phyloP scores from a whole-genome alignment of 2,329 filamentous ascomycete genomes.

The Xenosphaeropsis pyriputrescens region DNA sequence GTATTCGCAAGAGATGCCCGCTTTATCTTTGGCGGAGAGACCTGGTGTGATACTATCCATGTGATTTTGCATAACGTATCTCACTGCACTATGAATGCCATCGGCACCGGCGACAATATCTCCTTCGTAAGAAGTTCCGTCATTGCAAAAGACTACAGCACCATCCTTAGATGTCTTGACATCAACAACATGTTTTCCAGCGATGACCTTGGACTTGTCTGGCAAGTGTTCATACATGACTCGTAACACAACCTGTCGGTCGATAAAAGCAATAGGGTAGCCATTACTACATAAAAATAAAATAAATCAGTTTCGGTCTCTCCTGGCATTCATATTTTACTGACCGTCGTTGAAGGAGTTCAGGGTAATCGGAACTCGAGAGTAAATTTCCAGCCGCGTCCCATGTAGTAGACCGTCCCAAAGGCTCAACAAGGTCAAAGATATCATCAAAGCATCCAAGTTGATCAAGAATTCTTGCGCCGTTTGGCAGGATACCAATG shows the following conservation, averaged over 20 bases:
- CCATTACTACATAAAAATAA: too few relatives aligned
- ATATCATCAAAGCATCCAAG: not conserved
- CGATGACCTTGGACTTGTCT: conserved; percentile 1
- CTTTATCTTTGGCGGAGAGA: not conserved
- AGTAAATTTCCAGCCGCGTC: too few relatives aligned
- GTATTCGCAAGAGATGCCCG: not conserved
- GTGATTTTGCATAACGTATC: conserved; percentile 6
- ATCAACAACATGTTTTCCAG: not conserved
- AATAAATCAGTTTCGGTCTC: too few relatives aligned
- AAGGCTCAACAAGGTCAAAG: too few relatives aligned
- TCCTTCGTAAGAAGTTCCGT: conserved; percentile 11
- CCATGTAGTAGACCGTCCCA: too few relatives aligned
- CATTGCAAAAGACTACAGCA: conserved; percentile 8
- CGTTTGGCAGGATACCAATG: not conserved
- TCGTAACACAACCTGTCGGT: not conserved
- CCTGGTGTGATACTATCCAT: not conserved
- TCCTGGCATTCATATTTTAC: too few relatives aligned
- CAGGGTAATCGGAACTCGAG: too few relatives aligned
- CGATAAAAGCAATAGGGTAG: not conserved
- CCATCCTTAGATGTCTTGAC: conserved; percentile 3
- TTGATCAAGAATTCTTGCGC: not conserved
- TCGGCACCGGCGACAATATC: conserved; percentile 14
- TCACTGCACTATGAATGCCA: conserved; percentile 12
- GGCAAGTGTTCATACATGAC: conserved; percentile 3
- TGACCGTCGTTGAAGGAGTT: too few relatives aligned